Evolutionary conservation across 768 basidiomycete species (phyloP).

Genomic region (Postia placenta): DNA sequence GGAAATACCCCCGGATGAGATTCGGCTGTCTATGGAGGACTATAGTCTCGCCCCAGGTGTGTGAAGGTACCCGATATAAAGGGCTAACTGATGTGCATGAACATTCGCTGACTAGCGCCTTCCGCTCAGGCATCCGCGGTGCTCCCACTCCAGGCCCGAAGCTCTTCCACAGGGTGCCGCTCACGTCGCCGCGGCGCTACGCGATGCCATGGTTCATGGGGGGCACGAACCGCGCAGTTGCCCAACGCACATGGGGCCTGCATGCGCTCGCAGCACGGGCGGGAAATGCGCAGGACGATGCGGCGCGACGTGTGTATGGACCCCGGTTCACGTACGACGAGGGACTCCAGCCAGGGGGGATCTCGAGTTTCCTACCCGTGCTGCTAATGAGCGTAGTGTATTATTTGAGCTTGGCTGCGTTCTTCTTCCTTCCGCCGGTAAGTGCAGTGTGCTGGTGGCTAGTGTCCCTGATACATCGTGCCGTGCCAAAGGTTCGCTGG

Average conservation of each 20-base stretch:
- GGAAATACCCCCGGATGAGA: slow-evolving; percentile 27
- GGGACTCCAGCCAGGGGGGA: slow-evolving; percentile 32
- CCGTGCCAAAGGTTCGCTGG: slow-evolving; percentile 46
- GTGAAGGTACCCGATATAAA: slow-evolving; percentile 11
- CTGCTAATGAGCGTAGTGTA: slow-evolving; percentile 32
- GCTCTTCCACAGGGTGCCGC: slow-evolving; percentile 33
- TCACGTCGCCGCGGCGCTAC: slow-evolving; percentile 25
- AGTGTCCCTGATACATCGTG: neutral
- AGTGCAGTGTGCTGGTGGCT: neutral
- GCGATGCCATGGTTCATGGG: slow-evolving; percentile 42
- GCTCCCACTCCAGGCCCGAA: slow-evolving; percentile 21
- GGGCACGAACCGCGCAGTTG: slow-evolving; percentile 38
- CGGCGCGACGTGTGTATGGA: slow-evolving; percentile 45
- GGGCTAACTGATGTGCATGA: too few relatives aligned
- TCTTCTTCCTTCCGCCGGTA: slow-evolving; percentile 23
- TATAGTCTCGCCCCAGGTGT: slow-evolving; percentile 41
- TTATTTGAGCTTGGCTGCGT: slow-evolving; percentile 4
- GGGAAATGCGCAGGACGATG: slow-evolving; percentile 13
- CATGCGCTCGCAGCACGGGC: slow-evolving; percentile 27
- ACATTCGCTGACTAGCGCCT: too few relatives aligned
- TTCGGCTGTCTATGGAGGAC: slow-evolving; percentile 24
- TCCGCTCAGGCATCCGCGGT: slow-evolving; percentile 27
- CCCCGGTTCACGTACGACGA: slow-evolving; percentile 73
- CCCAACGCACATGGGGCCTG: slow-evolving; percentile 54
- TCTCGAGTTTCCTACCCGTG: slow-evolving; percentile 34